These are phyloP conservation scores for Podospora pseudoanserina DNA, from an alignment of 495 filamentous ascomycete genomes.

Conservation along the genomic window DNA sequence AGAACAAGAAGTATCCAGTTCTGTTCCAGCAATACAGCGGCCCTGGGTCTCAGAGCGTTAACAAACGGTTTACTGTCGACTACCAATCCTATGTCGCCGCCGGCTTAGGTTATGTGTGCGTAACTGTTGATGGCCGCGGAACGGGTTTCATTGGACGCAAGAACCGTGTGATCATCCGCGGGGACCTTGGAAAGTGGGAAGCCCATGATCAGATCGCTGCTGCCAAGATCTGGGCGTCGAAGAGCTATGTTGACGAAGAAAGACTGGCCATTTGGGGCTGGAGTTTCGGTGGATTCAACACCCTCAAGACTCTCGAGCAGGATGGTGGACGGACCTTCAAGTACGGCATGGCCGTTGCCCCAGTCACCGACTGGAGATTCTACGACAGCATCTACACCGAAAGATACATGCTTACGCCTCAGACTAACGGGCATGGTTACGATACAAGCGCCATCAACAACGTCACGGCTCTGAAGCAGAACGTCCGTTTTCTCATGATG, in stretches of 20 bases:
- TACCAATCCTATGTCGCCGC: slow-evolving; percentile 90
- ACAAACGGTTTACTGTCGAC: slow-evolving; percentile 77
- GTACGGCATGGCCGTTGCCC: slow-evolving; percentile 97
- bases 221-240: slow-evolving; percentile 78
- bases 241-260: slow-evolving; percentile 76
- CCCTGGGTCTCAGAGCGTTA: slow-evolving; percentile 81
- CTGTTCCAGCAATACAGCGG: slow-evolving; percentile 92
- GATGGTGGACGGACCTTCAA: slow-evolving; percentile 87
- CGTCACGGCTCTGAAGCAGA: slow-evolving; percentile 62
- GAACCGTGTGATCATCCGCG: slow-evolving; percentile 75
- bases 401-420: slow-evolving; percentile 90
- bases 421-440: slow-evolving; percentile 76
- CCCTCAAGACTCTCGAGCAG: slow-evolving; percentile 89
- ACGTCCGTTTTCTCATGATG: slow-evolving; percentile 87
- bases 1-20: slow-evolving; percentile 82
- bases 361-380: slow-evolving; percentile 94
- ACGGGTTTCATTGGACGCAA: slow-evolving; percentile 87
- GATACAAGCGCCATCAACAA: slow-evolving; percentile 69
- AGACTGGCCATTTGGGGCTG: slow-evolving; percentile 96
- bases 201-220: slow-evolving; percentile 86
- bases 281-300: slow-evolving; percentile 96
- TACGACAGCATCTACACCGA: slow-evolving; percentile 97
- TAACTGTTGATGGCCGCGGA: slow-evolving; percentile 90
- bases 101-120: slow-evolving; percentile 85
- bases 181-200: slow-evolving; percentile 81